These are phyloP conservation scores for Penicillium bialowiezense DNA, from an alignment of 495 filamentous ascomycete genomes.

Conservation along the genomic window DNA sequence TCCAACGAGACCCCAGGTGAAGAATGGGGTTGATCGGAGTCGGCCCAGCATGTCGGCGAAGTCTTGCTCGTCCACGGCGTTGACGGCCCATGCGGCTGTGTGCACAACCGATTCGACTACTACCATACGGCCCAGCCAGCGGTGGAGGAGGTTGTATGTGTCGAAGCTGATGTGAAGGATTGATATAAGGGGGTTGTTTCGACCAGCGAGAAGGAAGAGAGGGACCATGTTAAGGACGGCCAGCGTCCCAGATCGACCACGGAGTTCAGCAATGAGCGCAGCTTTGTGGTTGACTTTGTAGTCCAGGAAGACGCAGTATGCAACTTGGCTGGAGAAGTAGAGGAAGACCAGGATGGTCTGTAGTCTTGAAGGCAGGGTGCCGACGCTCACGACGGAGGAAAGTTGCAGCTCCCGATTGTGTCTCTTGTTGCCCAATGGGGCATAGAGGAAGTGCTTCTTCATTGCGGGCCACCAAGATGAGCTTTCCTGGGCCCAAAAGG, in stretches of 20 bases:
- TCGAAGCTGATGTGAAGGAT: conserved; percentile 88
- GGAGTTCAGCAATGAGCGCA: conserved; percentile 61
- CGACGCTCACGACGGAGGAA: conserved; percentile 81
- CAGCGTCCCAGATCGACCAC: conserved; percentile 81
- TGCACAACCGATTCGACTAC: conserved; percentile 75
- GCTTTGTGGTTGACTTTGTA: conserved; percentile 49
- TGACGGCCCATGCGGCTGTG: conserved; percentile 64
- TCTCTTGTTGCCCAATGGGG: conserved; percentile 76
- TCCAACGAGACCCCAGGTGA: conserved; percentile 47
- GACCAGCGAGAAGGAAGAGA: conserved; percentile 79
- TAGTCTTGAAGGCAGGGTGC: conserved; percentile 83
- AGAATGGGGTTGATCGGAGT: conserved; percentile 59
- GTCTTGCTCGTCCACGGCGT: conserved; percentile 40
- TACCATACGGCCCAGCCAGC: conserved; percentile 90
- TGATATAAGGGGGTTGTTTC: conserved; percentile 89
- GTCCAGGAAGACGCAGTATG: conserved; percentile 75
- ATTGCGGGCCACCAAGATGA: conserved; percentile 64
- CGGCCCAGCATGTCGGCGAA: conserved; percentile 56
- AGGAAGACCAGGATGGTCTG: conserved; percentile 70
- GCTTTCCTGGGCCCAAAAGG: conserved; percentile 63
- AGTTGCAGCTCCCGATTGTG: conserved; percentile 88
- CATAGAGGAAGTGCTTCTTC: conserved; percentile 79
- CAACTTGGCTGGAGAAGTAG: conserved; percentile 74
- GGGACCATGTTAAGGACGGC: conserved; percentile 89
- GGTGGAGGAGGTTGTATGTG: conserved; percentile 91